These are phyloP conservation scores for Geoglossum glabrum DNA, from an alignment of 495 filamentous ascomycete genomes.

Conservation along the genomic window DNA sequence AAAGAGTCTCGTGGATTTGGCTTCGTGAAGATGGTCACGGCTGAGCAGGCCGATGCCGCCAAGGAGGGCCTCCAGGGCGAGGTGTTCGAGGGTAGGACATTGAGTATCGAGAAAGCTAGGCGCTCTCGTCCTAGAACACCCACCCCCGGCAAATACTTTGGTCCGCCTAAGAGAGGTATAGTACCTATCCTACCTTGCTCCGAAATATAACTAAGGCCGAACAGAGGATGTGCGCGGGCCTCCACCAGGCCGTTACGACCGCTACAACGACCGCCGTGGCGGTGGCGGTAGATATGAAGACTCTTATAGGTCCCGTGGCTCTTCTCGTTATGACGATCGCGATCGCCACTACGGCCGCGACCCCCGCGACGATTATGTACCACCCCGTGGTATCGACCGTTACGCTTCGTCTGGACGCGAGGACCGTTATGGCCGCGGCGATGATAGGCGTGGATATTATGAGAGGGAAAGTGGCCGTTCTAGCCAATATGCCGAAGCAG, in stretches of 20 bases:
- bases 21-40: conserved; percentile 95
- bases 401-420: conserved; percentile 38
- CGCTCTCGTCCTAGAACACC: conserved; percentile 85
- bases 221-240: conserved; percentile 40
- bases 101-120: conserved; percentile 98
- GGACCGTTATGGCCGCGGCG: conserved; percentile 34
- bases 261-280: conserved; percentile 29
- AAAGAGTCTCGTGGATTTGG: conserved; percentile 98
- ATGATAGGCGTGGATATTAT: conserved; percentile 23
- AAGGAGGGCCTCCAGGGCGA: conserved; percentile 93
- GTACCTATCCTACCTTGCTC: neutral
- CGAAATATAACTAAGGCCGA: neutral
- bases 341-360: conserved; percentile 10
- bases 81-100: conserved; percentile 80
- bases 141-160: conserved; percentile 97
- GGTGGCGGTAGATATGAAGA: conserved; percentile 31
- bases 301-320: conserved; percentile 23
- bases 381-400: conserved; percentile 40
- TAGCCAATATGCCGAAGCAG: neutral
- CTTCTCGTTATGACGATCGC: conserved; percentile 19
- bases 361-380: conserved; percentile 38
- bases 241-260: conserved; percentile 22
- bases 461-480: conserved; percentile 25
- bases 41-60: conserved; percentile 85
- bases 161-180: conserved; percentile 92